Conservation (phyloP, 2,329 filamentous ascomycete genomes). For the Emergomyces pasteurianus region DNA sequence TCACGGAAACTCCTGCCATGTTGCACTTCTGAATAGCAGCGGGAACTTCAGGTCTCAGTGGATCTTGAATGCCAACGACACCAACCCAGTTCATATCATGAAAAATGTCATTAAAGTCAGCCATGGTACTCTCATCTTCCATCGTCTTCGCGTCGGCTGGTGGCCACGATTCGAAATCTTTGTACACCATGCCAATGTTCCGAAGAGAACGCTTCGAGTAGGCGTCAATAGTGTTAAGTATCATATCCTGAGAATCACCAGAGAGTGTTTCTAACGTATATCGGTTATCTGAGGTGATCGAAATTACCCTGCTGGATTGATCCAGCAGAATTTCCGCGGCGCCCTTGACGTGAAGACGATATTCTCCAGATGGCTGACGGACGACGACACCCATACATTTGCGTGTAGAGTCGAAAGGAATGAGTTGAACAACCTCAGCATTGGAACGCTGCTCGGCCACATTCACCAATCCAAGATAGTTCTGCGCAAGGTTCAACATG, state of each 20-base stretch:
- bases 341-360: conserved; percentile 38
- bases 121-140: conserved; percentile 51
- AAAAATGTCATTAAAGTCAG: conserved; percentile 56
- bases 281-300: conserved; percentile 16
- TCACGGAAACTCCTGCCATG: conserved; percentile 56
- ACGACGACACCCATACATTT: conserved; percentile 50
- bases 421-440: conserved; percentile 51
- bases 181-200: conserved; percentile 63
- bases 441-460: conserved; percentile 52
- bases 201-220: conserved; percentile 50
- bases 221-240: conserved; percentile 27
- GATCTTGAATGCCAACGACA: conserved; percentile 64
- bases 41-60: conserved; percentile 55
- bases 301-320: conserved; percentile 22
- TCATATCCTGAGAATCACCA: conserved; percentile 15
- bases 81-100: conserved; percentile 61
- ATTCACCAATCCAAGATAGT: conserved; percentile 52
- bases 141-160: conserved; percentile 43
- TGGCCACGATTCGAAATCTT: conserved; percentile 59
- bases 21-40: conserved; percentile 56
- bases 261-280: conserved; percentile 17
- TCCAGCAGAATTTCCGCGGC: conserved; percentile 36
- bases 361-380: conserved; percentile 25
- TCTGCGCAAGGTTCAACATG: conserved; percentile 55
- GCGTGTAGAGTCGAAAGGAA: conserved; percentile 63